phyloP scores from a whole-genome alignment of 1,139 yeast genomes.

The Torulaspora pretoriensis region DNA sequence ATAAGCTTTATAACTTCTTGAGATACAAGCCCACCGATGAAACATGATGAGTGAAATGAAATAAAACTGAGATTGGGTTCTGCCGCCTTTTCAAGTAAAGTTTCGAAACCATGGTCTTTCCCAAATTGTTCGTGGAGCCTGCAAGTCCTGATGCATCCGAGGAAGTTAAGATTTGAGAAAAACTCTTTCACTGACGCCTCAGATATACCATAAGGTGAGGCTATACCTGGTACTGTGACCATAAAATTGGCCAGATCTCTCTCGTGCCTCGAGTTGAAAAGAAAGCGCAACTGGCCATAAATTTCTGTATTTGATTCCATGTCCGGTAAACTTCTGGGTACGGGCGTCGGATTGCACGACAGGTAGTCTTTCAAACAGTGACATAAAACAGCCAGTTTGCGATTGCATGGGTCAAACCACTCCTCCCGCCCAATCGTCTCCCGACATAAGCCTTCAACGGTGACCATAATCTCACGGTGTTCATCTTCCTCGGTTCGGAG shows the following conservation, averaged over 20 bases:
- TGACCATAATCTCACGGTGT: not conserved
- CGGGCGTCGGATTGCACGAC: slow-evolving; percentile 45
- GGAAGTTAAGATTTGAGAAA: slow-evolving; percentile 9
- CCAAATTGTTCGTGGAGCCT: too few relatives aligned
- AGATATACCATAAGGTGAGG: slow-evolving; percentile 1
- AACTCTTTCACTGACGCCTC: slow-evolving; percentile 7
- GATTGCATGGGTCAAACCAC: slow-evolving; percentile 16
- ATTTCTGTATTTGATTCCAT: slow-evolving; percentile 76
- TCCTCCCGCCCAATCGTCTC: not conserved
- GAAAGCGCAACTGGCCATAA: slow-evolving; percentile 53
- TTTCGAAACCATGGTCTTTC: too few relatives aligned
- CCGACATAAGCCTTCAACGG: not conserved
- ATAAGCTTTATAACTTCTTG: slow-evolving; percentile 69
- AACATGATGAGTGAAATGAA: slow-evolving; percentile 36
- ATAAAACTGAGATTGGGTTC: not conserved
- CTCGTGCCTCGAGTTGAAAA: slow-evolving; percentile 49
- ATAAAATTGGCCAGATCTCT: not conserved
- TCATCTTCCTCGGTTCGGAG: slow-evolving; percentile 17
- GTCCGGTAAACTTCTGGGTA: slow-evolving; percentile 75
- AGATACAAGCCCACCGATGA: slow-evolving; percentile 76
- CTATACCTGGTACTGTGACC: not conserved
- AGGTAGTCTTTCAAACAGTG: slow-evolving; percentile 55
- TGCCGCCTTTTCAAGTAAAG: too few relatives aligned
- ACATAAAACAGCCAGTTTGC: slow-evolving; percentile 60
- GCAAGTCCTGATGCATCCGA: too few relatives aligned